Evolutionary conservation across 2,329 filamentous ascomycete genomes (phyloP).

Genomic region (Trichophyton rubrum): DNA sequence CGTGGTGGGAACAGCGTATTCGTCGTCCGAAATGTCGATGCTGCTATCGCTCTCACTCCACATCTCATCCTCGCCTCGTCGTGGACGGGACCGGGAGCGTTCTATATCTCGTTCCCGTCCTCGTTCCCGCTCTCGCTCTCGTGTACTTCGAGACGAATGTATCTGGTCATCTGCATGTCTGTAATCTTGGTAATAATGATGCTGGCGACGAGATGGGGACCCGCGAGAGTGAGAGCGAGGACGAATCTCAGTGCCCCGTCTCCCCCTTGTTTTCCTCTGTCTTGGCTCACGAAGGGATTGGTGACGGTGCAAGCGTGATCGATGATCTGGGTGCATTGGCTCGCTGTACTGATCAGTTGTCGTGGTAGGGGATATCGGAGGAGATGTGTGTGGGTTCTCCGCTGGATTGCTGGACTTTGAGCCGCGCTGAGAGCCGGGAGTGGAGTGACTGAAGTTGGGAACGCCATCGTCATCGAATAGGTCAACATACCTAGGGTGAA

Average conservation of each 20-base stretch:
- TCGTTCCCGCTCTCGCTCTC: background rate
- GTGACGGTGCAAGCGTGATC: background rate
- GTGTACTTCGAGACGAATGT: background rate
- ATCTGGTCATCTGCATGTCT: background rate
- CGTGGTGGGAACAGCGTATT: background rate
- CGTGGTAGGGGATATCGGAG: background rate
- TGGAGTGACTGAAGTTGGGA: background rate
- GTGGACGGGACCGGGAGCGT: background rate
- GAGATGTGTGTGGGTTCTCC: background rate
- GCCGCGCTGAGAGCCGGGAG: background rate
- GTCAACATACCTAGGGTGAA: background rate
- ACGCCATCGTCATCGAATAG: background rate
- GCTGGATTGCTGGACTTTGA: background rate
- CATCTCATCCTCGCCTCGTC: background rate
- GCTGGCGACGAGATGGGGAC: background rate
- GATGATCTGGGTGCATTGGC: background rate
- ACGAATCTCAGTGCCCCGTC: background rate
- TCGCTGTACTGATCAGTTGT: background rate
- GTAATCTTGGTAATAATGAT: slow-evolving; percentile 1
- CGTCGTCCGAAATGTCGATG: background rate
- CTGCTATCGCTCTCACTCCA: slow-evolving; percentile 2
- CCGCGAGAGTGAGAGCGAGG: background rate
- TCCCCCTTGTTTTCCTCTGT: background rate
- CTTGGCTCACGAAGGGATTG: background rate
- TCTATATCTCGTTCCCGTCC: background rate